These are phyloP conservation scores for Mitragyna speciosa DNA, from an alignment of 257 asterid species.

Conservation along the genomic window DNA sequence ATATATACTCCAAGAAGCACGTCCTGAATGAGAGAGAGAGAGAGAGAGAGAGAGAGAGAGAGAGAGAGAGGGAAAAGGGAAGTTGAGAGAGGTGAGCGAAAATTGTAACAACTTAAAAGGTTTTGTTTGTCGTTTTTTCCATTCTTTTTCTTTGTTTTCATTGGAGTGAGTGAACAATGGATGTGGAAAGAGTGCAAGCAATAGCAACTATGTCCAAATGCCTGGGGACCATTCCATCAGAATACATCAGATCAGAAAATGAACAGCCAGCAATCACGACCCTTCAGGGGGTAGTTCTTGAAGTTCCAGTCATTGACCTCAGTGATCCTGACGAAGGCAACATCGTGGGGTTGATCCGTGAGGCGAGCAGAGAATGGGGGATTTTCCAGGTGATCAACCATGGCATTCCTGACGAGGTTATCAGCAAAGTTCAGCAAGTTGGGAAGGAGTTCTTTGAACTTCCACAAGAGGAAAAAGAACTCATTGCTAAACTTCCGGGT, in stretches of 20 bases:
- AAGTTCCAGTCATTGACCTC: constrained; percentile 40
- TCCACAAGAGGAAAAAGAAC: constrained; percentile 34
- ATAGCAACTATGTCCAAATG: constrained; percentile 18
- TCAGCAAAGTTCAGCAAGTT: constrained; percentile 27
- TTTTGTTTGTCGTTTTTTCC: not conserved
- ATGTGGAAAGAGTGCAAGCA: constrained; percentile 36
- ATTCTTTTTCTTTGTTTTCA: too few species aligned
- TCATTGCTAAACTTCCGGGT: constrained; percentile 42
- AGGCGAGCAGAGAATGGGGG: constrained; percentile 42
- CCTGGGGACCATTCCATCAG: constrained; percentile 31
- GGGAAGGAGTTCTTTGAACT: constrained; percentile 40
- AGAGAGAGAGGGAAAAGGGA: too few species aligned
- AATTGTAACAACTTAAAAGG: not conserved
- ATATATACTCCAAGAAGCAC: too few species aligned
- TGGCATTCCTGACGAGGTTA: constrained; percentile 36
- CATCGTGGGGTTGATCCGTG: constrained; percentile 10
- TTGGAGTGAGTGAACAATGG: constrained; percentile 15
- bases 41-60: too few species aligned
- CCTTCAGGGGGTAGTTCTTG: constrained; percentile 25
- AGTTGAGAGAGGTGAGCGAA: not conserved
- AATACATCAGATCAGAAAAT: constrained; percentile 31
- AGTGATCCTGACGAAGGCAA: constrained; percentile 9
- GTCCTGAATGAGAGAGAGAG: too few species aligned
- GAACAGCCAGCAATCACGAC: constrained; percentile 40
- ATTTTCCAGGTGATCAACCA: constrained; percentile 42